Evolutionary conservation across 805 yeast species (phyloP).

Genomic region (Kodamaea neixiangensis): DNA sequence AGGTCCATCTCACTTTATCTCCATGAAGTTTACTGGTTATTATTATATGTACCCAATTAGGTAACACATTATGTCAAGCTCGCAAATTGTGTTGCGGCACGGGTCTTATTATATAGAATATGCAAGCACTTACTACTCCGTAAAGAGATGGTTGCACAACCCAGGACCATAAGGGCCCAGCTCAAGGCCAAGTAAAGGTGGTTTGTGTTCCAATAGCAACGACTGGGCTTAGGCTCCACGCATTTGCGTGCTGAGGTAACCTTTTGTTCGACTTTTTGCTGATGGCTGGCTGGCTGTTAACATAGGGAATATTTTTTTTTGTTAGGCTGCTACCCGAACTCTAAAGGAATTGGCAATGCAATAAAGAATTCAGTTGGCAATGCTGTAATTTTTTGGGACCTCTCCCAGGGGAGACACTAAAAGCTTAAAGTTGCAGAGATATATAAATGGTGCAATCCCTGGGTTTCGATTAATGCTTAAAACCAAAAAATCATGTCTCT

Average conservation of each 20-base stretch:
- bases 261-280: not conserved
- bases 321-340: not conserved
- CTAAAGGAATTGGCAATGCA: not conserved
- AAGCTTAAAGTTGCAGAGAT: not conserved
- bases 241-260: not conserved
- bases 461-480: not conserved
- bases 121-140: slow-evolving; percentile 2
- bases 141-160: not conserved
- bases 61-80: slow-evolving; percentile 6
- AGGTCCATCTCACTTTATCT: not conserved
- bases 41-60: slow-evolving; percentile 14
- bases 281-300: slow-evolving; percentile 3
- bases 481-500: slow-evolving; percentile 2
- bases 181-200: not conserved
- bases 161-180: too few relatives aligned
- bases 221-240: not conserved
- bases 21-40: not conserved
- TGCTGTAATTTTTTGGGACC: not conserved
- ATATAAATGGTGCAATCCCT: not conserved
- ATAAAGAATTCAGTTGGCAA: not conserved
- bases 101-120: not conserved
- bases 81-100: not conserved
- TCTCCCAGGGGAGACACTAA: not conserved
- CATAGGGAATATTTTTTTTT: slow-evolving; percentile 1
- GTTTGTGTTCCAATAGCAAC: not conserved